Percentiles rank a stretch among this genome's conserved stretches.
Evolutionary conservation across 169 alveolate species (phyloP).

Genomic region (Nephromyces sp.): DNA sequence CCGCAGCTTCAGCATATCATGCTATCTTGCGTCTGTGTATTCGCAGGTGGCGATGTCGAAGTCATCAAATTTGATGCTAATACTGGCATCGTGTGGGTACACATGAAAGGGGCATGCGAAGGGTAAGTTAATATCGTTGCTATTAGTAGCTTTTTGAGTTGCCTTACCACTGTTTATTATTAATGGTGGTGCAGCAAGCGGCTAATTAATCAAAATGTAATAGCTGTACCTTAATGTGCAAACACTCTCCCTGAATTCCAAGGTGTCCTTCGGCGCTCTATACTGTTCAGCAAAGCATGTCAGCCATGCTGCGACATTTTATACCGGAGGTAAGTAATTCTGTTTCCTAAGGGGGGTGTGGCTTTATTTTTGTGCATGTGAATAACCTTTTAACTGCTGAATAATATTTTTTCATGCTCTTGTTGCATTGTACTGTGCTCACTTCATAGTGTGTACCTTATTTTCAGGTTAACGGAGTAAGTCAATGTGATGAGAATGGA

Average conservation of each 20-base stretch:
- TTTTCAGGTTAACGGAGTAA: conserved; percentile 20
- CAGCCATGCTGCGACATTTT: conserved; percentile 61
- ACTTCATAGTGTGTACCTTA: neutral
- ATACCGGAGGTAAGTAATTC: conserved; percentile 49
- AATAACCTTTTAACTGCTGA: no score
- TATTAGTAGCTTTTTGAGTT: neutral
- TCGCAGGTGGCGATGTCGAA: conserved; percentile 72
- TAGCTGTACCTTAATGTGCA: no score
- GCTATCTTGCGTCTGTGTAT: no score
- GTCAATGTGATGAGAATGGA: conserved; percentile 35
- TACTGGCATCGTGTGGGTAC: conserved; percentile 51
- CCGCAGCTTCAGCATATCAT: no score
- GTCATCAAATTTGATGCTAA: conserved; percentile 55
- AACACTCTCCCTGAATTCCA: conserved; percentile 10
- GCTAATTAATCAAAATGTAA: no score
- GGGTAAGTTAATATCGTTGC: conserved; percentile 44
- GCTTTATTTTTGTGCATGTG: no score
- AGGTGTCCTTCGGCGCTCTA: conserved; percentile 66
- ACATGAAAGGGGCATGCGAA: conserved; percentile 70
- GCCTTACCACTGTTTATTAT: neutral
- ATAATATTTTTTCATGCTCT: no score
- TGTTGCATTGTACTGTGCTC: no score
- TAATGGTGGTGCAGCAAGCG: no score
- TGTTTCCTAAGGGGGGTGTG: no score
- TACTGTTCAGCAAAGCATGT: conserved; percentile 64